A percentile compares a stretch with the other conserved stretches of the same genome.
Evolutionary conservation across 139 green algal species (phyloP).

Genomic region (Volvox reticuliferus): DNA sequence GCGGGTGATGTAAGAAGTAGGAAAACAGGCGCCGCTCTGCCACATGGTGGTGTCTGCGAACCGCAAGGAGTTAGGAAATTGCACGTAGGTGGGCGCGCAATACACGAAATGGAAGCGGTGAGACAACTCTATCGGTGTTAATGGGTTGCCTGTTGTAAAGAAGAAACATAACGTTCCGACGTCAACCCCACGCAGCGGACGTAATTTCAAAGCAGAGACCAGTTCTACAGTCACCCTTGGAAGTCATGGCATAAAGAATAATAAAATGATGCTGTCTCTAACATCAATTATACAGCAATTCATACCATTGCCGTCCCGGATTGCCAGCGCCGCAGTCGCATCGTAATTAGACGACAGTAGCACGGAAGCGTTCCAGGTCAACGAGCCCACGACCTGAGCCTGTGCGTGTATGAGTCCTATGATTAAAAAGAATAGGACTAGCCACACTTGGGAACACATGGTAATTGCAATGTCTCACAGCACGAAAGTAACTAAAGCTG

Average conservation of each 20-base stretch:
- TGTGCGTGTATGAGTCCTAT: background rate
- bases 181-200: no score
- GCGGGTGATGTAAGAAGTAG: slow-evolving; percentile 18
- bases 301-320: slow-evolving; percentile 3
- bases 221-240: no score
- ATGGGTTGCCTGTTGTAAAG: no score
- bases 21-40: slow-evolving; percentile 36
- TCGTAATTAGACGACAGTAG: slow-evolving; percentile 11
- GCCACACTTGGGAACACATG: background rate
- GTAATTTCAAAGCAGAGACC: no score
- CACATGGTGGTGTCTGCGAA: slow-evolving; percentile 37
- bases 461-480: background rate
- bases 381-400: background rate
- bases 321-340: background rate
- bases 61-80: no score
- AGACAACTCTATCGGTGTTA: no score
- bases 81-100: no score
- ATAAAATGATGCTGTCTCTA: no score
- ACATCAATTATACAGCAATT: background rate
- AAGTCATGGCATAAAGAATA: no score
- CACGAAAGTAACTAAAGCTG: no score
- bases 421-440: background rate
- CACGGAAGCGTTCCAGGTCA: background rate
- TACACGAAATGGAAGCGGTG: no score
- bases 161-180: no score